A percentile compares a stretch with the other conserved stretches of the same genome.
These are phyloP conservation scores for Fomitopsis pinicola DNA, from an alignment of 1,284 basidiomycete species.

Conservation along the genomic window DNA sequence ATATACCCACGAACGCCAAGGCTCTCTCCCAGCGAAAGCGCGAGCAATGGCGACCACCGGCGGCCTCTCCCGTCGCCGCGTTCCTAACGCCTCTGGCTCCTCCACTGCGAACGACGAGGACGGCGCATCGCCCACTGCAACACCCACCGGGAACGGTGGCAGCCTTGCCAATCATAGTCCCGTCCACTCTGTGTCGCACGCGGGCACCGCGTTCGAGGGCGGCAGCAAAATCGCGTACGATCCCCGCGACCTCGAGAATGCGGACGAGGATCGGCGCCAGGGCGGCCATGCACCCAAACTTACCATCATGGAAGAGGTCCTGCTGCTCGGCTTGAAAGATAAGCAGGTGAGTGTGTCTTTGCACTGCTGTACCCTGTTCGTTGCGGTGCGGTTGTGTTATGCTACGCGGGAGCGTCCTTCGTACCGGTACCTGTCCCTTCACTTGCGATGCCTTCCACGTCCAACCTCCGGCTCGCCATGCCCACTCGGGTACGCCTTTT, in stretches of 20 bases:
- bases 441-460: not conserved
- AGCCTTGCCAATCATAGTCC: slow-evolving; percentile 26
- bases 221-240: slow-evolving; percentile 90
- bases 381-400: not conserved
- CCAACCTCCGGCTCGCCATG: too few relatives aligned
- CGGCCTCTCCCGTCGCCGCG: slow-evolving; percentile 52
- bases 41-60: slow-evolving; percentile 36
- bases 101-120: slow-evolving; percentile 29
- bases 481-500: too few relatives aligned
- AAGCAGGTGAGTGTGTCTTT: slow-evolving; percentile 60
- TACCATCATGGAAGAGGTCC: slow-evolving; percentile 96
- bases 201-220: slow-evolving; percentile 78
- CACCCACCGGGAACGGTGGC: slow-evolving; percentile 27
- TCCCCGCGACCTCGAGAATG: slow-evolving; percentile 84
- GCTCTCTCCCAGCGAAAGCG: not conserved
- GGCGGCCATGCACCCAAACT: slow-evolving; percentile 80
- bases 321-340: slow-evolving; percentile 89
- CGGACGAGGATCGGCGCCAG: slow-evolving; percentile 61
- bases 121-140: slow-evolving; percentile 23
- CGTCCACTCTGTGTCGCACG: slow-evolving; percentile 34
- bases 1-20: slow-evolving; percentile 1
- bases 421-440: not conserved
- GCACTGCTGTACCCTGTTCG: not conserved
- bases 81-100: slow-evolving; percentile 36
- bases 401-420: not conserved